Conservation (phyloP, 2,329 filamentous ascomycete genomes). For the Talaromyces atroroseus region DNA sequence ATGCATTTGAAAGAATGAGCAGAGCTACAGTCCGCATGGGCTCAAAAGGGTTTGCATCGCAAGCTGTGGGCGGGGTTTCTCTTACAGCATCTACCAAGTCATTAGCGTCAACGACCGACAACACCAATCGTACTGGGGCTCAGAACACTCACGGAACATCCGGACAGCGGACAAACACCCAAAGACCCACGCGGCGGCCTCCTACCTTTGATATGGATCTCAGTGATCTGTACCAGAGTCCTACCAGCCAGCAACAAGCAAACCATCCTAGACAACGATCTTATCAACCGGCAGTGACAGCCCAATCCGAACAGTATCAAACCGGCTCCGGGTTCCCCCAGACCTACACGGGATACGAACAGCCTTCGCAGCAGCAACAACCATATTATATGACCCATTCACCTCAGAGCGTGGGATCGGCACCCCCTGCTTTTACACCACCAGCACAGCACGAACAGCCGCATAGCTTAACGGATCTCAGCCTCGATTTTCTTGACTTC, state of each 20-base stretch:
- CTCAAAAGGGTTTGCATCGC: constrained; percentile 68
- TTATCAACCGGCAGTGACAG: constrained; percentile 6
- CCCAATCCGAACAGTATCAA: constrained; percentile 19
- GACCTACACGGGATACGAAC: constrained; percentile 33
- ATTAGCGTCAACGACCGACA: not conserved
- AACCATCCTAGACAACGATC: constrained; percentile 21
- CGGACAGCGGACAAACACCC: constrained; percentile 26
- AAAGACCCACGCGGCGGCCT: constrained; percentile 39
- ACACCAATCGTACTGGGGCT: constrained; percentile 9
- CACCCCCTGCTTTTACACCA: constrained; percentile 21
- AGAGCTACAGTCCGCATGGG: constrained; percentile 96
- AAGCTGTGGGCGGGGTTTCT: constrained; percentile 26
- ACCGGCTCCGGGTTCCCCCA: constrained; percentile 29
- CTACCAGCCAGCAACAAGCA: constrained; percentile 26
- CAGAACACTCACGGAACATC: constrained; percentile 17
- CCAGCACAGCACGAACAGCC: constrained; percentile 17
- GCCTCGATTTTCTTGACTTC: constrained; percentile 52
- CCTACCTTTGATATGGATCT: constrained; percentile 57
- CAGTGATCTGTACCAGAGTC: constrained; percentile 38
- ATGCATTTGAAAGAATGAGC: constrained; percentile 91
- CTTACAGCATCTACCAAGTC: constrained; percentile 9
- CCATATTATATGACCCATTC: constrained; percentile 29
- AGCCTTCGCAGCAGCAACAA: constrained; percentile 25
- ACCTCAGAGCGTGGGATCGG: constrained; percentile 30
- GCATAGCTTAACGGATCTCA: constrained; percentile 29